Base-by-base conservation (phyloP, 305 asterid genomes). In the Stenogyne calaminthoides region DNA sequence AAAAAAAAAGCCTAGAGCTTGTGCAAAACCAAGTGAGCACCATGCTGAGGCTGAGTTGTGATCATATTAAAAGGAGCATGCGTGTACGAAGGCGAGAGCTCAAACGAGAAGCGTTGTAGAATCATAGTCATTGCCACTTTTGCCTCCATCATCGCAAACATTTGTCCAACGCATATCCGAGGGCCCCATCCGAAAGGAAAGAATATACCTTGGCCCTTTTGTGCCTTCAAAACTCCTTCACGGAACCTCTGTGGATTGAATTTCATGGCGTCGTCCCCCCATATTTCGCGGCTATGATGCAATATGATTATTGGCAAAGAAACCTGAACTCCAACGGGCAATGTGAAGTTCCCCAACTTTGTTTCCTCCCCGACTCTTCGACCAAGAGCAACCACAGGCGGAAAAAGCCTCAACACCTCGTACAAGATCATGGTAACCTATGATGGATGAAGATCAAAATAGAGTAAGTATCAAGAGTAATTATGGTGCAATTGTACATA, bases 141-240 rank as follows among this genome's bases (percentile, higher is more conserved):
- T 1, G 88, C 90, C 71, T 85, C 90, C 42, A 85, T 7, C 83
- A 82, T 71, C 2, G 87, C 69, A 6, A 85, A 88, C 42, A 64
- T 77, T 59, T 82, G 88, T 6, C 88, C 91, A 9, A 88, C 69
- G 15, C 93, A 88, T 6, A 82, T 74, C 2, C 91, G 76, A n/a
- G 89, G 87, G n/a, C 91, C 93, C 73, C 82, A 69, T 0, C 88
- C 86, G 29, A 84, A 86, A 1, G 89, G 93, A 51, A 84, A 74
- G 16, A 77, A 88, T 9, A 76, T 27, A 10, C 76, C 32, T 14
- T 56, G 76, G 6, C 78, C 85, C 18, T 77, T 81, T 0, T 77
- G 76, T 18, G 86, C 89, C 71, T 71, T 84, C 0, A 86, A 75
- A 7, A 83, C 56, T 25, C 89, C 93, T 72, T 80, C 85, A 0